Evolutionary conservation across 2,329 filamentous ascomycete species (phyloP), one percentile per base, ranked within the genome.

Genomic region (Colletotrichum sp.): DNA sequence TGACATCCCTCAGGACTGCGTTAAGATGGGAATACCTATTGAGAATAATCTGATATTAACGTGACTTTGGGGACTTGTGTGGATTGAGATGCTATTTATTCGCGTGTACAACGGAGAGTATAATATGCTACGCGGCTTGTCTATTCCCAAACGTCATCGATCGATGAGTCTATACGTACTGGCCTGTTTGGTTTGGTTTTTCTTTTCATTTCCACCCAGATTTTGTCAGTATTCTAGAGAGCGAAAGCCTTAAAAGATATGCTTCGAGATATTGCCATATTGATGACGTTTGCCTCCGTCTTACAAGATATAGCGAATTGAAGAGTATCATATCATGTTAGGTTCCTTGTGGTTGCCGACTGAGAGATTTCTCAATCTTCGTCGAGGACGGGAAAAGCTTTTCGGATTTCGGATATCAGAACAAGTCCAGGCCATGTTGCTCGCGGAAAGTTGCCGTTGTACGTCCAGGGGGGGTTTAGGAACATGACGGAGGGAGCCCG

Each of bases 1-100:
- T 52, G 44, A 52, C 11, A 13, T 52, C 2, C n/a, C 3, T 4
- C n/a, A 8, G 11, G 11, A 52, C 44, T 52, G 2, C 44, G n/a
- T 52, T 22, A 22, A 52, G n/a, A 22, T 12, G 44, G 1, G 44
- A 52, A n/a, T 6, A 48, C 0, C 39, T 22, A 13, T 2, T 12
- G 39, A 22, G 3, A 19, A 52, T 4, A 1, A 2, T n/a, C 44
- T 7, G 11, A 22, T 4, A 1, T 7, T 4, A 6, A 1, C n/a
- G 44, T 0, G 6, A 48, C 11, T 12, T 22, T 13, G 44, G 11
- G n/a, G 11, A 8, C 13, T 8, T 52, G n/a, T 8, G 44, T 11
- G 6, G 6, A 7, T 8, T 22, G 6, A 12, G 44, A 48, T 0
- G 44, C 0, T 5, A 13, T n/a, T 1, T 12, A 48, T 48, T 48